Evolutionary conservation across 108 stramenopile species (phyloP).

Genomic region (Schizochytrium sp.): DNA sequence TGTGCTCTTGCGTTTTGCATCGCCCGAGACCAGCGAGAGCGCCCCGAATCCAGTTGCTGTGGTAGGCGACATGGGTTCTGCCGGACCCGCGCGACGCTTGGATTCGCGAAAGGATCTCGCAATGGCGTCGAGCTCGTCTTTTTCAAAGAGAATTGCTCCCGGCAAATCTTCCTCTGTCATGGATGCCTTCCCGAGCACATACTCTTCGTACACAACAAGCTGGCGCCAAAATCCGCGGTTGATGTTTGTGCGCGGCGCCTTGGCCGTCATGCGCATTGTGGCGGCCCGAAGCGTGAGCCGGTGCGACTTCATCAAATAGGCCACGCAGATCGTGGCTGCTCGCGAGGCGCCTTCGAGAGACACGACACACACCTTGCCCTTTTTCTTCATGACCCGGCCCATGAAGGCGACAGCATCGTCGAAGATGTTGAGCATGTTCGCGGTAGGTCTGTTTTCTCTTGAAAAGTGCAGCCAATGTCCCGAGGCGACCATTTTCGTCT

Average conservation of each 20-base stretch:
- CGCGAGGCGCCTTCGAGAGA: background rate
- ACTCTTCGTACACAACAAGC: background rate
- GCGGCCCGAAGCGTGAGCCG: background rate
- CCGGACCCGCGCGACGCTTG: background rate
- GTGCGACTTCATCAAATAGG: background rate
- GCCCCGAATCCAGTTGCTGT: background rate
- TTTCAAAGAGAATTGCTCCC: background rate
- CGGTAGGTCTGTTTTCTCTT: background rate
- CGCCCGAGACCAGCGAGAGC: background rate
- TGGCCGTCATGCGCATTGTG: background rate
- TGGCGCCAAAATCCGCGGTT: conserved; percentile 13
- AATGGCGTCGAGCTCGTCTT: background rate
- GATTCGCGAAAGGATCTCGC: background rate
- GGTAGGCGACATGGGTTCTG: background rate
- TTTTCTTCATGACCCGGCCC: background rate
- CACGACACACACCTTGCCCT: background rate
- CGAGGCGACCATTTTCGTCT: background rate
- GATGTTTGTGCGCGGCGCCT: background rate
- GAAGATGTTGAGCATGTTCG: background rate
- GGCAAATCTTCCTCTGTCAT: conserved; percentile 6
- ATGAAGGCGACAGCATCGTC: background rate
- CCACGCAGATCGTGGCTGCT: background rate
- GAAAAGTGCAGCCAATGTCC: background rate
- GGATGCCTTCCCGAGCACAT: background rate
- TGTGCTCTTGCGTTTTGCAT: background rate